Evolutionary conservation across 164 flowering plant genomes (phyloP).

Genomic region (Paratinospora sagittata): DNA sequence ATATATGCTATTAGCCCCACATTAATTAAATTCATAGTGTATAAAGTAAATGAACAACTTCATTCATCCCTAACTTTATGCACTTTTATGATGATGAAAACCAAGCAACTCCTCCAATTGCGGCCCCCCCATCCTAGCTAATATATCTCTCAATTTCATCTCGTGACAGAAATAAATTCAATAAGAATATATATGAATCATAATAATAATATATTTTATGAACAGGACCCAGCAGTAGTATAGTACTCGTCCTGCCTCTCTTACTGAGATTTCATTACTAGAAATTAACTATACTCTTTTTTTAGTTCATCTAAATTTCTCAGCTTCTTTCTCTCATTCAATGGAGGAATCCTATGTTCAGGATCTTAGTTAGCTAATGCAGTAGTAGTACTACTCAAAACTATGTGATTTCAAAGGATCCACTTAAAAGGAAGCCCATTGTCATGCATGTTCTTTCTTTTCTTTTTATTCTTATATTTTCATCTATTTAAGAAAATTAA

Average conservation of each 20-base stretch:
- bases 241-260: not conserved
- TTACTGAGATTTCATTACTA: not conserved
- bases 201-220: too few species aligned
- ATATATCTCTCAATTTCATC: not conserved
- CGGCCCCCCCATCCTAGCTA: too few species aligned
- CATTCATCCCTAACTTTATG: not conserved
- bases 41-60: not conserved
- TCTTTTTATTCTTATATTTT: not conserved
- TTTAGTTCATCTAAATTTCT: not conserved
- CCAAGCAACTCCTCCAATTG: constrained; percentile 28
- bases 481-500: not conserved
- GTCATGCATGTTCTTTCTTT: not conserved
- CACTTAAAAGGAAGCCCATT: not conserved
- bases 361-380: not conserved
- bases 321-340: not conserved
- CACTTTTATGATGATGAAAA: constrained; percentile 26
- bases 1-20: not conserved
- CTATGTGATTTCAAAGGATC: not conserved
- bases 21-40: not conserved
- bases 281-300: not conserved
- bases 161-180: not conserved
- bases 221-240: too few species aligned
- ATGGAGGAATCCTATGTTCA: constrained; percentile 2
- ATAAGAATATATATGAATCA: not conserved
- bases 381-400: not conserved